Evolutionary conservation across 2,329 filamentous ascomycete genomes (phyloP), one percentile per base, ranked within the genome.

Genomic region (Pseudogymnoascus sp.): DNA sequence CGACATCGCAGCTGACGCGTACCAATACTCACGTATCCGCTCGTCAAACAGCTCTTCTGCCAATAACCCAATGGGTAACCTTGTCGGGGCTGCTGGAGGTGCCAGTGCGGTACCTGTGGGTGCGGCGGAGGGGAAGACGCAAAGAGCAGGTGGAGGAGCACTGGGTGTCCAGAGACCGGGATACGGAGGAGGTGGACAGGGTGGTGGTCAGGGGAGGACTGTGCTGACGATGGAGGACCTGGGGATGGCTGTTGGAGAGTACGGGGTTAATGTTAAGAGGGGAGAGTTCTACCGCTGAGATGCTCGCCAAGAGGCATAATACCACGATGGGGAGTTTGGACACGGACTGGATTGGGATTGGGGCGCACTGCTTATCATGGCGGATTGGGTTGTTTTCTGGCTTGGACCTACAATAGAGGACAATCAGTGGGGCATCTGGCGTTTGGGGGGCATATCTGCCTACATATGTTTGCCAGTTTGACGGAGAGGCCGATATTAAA

Each of bases 191-290:
- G 93, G 93, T 67, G 92, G 92, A 0, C 90, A 91, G 70, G 91
- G 92, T 28, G 90, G 90, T 1, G 89, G 86, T 61, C 90, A 95
- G 77, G 96, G 95, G 65, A 82, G 91, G 65, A 97, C 94, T 16
- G 93, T 99, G 61, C 79, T 99, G 64, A 97, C 94, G 0, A 97
- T 99, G 94, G 94, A 99, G 76, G 94, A 99, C 74, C 75, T 99
- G 69, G 94, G 94, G 14, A 97, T 97, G 91, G 94, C 94, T 1
- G 93, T 97, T 30, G 90, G 90, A 32, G 94, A 99, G 79, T 99
- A 97, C 72, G 94, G 94, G 1, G 91, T 99, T 59, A 99, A 96
- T 72, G 89, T 97, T 60, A 97, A 96, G 84, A 83, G 94, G 65
- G 92, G 93, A 71, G 94, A 99, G 77, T 99, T 97, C 72, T 99